A percentile compares a stretch with the other conserved stretches of the same genome.
Evolutionary conservation across 2,329 filamentous ascomycete genomes (phyloP).

Genomic region (Eurotiales sp.): DNA sequence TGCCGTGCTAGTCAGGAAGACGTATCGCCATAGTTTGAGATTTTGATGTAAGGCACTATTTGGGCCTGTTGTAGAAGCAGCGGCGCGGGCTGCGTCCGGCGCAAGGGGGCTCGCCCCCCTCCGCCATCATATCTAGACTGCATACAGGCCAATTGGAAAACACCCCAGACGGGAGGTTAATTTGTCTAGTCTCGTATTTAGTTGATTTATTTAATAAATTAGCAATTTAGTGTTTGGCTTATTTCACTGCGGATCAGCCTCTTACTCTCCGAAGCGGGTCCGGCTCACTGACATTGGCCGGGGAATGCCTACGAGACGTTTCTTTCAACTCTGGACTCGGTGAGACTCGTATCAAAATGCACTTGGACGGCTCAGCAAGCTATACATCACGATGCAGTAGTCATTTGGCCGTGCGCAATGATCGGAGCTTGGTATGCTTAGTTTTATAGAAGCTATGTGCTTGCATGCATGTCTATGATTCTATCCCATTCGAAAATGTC

Average conservation of each 20-base stretch:
- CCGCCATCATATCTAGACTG: background rate
- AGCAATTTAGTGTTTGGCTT: constrained; percentile 2
- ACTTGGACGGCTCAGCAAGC: background rate
- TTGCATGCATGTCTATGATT: background rate
- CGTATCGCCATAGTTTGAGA: too few species aligned
- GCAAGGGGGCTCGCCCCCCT: constrained; percentile 2
- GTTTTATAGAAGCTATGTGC: too few species aligned
- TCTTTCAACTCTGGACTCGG: background rate
- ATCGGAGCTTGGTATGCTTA: background rate
- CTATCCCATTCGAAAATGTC: too few species aligned
- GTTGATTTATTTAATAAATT: background rate
- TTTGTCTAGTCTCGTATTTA: background rate
- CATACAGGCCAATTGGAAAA: background rate
- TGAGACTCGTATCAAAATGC: background rate
- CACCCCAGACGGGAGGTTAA: background rate
- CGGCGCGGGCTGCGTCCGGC: constrained; percentile 1
- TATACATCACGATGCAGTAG: background rate
- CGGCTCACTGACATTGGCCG: background rate
- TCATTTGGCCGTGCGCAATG: background rate
- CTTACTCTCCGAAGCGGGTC: constrained; percentile 6
- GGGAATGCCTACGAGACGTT: background rate
- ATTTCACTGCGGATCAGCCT: background rate
- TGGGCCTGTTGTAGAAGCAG: constrained; percentile 1
- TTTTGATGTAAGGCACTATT: constrained; percentile 2
- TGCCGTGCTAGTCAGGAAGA: background rate